Percentiles rank a stretch among this genome's conserved stretches.
Evolutionary conservation across 2,329 filamentous ascomycete genomes (phyloP).

Genomic region (Phyllosticta capitalensis): DNA sequence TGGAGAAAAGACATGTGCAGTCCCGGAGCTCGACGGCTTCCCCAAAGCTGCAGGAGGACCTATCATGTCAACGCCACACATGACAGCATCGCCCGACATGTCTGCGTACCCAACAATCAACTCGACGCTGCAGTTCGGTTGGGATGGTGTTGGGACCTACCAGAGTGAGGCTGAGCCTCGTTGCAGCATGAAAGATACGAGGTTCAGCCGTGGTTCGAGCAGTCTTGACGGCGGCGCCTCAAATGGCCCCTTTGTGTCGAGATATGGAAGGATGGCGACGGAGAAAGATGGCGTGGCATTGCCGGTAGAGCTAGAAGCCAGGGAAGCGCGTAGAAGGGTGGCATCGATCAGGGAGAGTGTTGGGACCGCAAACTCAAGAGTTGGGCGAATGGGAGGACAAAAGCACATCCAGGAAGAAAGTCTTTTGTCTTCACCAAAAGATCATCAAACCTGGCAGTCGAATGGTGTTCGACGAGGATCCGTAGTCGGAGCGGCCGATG

Average conservation of each 20-base stretch:
- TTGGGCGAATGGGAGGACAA: background rate
- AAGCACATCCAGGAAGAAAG: background rate
- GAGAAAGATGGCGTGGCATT: background rate
- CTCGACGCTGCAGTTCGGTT: background rate
- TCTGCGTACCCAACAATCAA: background rate
- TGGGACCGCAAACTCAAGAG: background rate
- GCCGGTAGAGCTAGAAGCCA: background rate
- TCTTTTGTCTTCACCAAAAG: background rate
- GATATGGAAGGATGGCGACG: background rate
- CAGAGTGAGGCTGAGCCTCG: background rate
- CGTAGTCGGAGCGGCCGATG: background rate
- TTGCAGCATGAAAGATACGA: background rate
- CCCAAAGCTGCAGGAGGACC: conserved; percentile 1
- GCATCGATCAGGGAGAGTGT: background rate
- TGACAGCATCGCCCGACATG: background rate
- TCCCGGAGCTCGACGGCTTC: conserved; percentile 5
- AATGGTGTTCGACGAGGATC: background rate
- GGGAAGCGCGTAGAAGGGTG: background rate
- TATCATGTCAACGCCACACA: background rate
- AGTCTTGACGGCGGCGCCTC: background rate
- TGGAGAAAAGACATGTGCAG: background rate
- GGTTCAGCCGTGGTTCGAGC: background rate
- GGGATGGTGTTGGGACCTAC: background rate
- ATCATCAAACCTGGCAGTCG: background rate
- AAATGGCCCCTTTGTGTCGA: background rate